Evolutionary conservation across 1,284 basidiomycete species (phyloP).

Genomic region (Xerocomus cyaneibrunnescens): DNA sequence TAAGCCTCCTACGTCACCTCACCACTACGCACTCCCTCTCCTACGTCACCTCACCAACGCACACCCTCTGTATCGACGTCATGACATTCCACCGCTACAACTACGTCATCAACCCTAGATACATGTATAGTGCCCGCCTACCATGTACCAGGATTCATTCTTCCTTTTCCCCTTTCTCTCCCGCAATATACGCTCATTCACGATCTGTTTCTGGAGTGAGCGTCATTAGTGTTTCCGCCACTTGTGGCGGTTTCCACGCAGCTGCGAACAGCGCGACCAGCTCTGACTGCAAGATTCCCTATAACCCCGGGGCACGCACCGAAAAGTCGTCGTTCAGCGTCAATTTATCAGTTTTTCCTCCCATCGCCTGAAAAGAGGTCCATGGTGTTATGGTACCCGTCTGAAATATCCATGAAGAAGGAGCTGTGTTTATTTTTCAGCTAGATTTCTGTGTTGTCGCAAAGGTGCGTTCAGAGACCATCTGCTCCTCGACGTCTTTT

Average conservation of each 20-base stretch:
- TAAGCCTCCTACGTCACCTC: constrained; percentile 50
- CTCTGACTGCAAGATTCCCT: constrained; percentile 61
- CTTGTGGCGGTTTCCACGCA: too few relatives aligned
- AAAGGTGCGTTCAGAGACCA: constrained; percentile 53
- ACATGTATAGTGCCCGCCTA: too few relatives aligned
- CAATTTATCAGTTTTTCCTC: constrained; percentile 56
- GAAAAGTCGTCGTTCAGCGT: constrained; percentile 59
- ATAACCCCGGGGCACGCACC: constrained; percentile 71
- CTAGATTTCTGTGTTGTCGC: neutral
- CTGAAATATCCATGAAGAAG: constrained; percentile 70
- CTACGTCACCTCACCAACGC: neutral
- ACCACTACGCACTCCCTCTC: too few relatives aligned
- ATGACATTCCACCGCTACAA: too few relatives aligned
- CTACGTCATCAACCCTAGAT: too few relatives aligned
- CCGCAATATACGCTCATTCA: too few relatives aligned
- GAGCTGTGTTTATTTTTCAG: constrained; percentile 40
- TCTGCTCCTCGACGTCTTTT: constrained; percentile 79
- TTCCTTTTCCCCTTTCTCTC: too few relatives aligned
- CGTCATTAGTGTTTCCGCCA: too few relatives aligned
- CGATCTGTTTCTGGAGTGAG: too few relatives aligned
- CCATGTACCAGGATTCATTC: too few relatives aligned
- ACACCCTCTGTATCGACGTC: neutral
- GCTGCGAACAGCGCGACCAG: constrained; percentile 55
- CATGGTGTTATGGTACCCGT: constrained; percentile 81
- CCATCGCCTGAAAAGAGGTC: constrained; percentile 69